Evolutionary conservation across 1,284 basidiomycete genomes (phyloP).

Genomic region (Coniophora puteana): DNA sequence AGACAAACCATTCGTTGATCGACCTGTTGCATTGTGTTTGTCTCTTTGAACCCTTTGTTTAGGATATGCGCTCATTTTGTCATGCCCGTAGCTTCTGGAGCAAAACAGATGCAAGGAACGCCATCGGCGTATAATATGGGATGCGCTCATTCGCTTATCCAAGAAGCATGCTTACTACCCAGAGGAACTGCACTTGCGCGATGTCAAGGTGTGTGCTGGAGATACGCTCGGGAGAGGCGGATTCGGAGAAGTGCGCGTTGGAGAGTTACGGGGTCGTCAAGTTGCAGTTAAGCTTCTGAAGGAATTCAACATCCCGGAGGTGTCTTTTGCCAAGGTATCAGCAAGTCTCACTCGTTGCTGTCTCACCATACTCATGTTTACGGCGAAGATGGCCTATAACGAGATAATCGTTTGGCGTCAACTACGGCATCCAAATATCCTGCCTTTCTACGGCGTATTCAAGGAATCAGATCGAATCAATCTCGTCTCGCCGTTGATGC

Average conservation of each 20-base stretch:
- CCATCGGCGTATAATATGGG: no score
- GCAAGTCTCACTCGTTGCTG: slow-evolving; percentile 3
- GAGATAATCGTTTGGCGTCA: slow-evolving; percentile 28
- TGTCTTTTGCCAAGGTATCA: slow-evolving; percentile 13
- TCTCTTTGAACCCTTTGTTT: no score
- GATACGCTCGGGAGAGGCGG: slow-evolving; percentile 18
- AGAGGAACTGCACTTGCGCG: slow-evolving; percentile 17
- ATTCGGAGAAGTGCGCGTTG: slow-evolving; percentile 22
- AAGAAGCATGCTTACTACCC: slow-evolving; percentile 23
- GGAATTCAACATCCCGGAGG: slow-evolving; percentile 13
- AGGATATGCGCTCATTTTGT: no score
- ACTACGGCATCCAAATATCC: slow-evolving; percentile 20
- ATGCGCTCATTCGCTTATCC: slow-evolving; percentile 25
- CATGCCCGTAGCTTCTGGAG: no score
- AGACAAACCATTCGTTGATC: no score
- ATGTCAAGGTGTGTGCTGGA: slow-evolving; percentile 1
- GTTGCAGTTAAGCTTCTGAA: slow-evolving; percentile 27
- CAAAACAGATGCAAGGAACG: no score
- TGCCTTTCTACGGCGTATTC: slow-evolving; percentile 26
- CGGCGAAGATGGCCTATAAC: slow-evolving; percentile 20
- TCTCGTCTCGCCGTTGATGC: slow-evolving; percentile 28
- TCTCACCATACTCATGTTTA: slow-evolving; percentile 5
- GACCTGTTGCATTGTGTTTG: no score
- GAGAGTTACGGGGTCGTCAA: slow-evolving; percentile 17
- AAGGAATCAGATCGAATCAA: slow-evolving; percentile 13